These are phyloP conservation scores for Pseudogymnoascus sp. DNA, from an alignment of 2,329 filamentous ascomycete genomes.

Conservation along the genomic window DNA sequence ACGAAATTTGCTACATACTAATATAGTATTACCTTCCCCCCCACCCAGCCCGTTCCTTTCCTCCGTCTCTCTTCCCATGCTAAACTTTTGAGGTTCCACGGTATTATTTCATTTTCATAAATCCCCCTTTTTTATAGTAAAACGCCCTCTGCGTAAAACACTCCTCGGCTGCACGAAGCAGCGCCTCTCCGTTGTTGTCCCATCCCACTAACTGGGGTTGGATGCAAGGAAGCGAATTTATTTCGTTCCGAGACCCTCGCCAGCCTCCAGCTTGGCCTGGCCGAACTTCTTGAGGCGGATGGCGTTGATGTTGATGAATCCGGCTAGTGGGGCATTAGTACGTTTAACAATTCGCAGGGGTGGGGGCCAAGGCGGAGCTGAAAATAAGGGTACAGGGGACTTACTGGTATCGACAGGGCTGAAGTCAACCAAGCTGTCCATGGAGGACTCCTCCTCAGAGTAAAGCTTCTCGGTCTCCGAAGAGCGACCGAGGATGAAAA, in stretches of 20 bases:
- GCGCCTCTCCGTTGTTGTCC: not conserved
- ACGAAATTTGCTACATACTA: not conserved
- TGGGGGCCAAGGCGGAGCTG: slow-evolving; percentile 25
- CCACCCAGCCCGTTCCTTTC: not conserved
- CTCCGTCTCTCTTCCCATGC: not conserved
- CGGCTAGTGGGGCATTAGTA: slow-evolving; percentile 22
- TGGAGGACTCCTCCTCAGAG: slow-evolving; percentile 55
- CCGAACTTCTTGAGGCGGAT: slow-evolving; percentile 56
- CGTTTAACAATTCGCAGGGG: slow-evolving; percentile 24
- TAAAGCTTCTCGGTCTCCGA: slow-evolving; percentile 64
- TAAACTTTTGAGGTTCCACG: not conserved
- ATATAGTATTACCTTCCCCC: not conserved
- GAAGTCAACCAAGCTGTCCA: slow-evolving; percentile 67
- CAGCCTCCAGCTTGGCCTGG: slow-evolving; percentile 33
- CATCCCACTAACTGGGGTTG: not conserved
- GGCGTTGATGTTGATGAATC: slow-evolving; percentile 62
- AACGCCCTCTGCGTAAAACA: not conserved
- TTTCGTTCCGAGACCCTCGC: slow-evolving; percentile 17
- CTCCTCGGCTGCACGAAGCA: not conserved
- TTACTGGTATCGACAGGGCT: slow-evolving; percentile 52
- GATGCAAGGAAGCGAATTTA: not conserved
- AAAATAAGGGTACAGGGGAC: slow-evolving; percentile 40
- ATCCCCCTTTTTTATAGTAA: not conserved
- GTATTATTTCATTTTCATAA: slow-evolving; percentile 1
- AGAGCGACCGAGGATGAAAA: slow-evolving; percentile 52